Base-by-base conservation (phyloP, 805 yeast species). In the Spathaspora hagerdaliae region DNA sequence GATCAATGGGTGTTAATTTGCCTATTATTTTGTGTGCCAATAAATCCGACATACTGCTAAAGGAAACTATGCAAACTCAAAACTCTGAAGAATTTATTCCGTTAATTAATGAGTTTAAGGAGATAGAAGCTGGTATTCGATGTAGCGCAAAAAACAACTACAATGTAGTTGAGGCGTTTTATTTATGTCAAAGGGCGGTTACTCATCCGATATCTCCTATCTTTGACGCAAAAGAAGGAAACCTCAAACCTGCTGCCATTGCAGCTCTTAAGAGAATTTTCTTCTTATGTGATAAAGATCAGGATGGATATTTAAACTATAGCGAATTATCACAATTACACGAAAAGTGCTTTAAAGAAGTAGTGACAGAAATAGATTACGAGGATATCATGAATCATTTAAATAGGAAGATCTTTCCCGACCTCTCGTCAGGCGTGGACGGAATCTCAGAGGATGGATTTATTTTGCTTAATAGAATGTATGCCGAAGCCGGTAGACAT, bases 1-100 rank as follows among this genome's bases (percentile, higher is more conserved):
- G 99, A 50, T 87, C 96, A 0, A 74, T 89, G 77, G 99, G 99
- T 3, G 89, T 92, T 46, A 94, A 94, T 58, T 64, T 92, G 11
- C 99, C 99, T 0, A 83, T 94, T n/a, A 88, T 94, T 1, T 68
- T 94, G 2, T 85, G 96, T 64, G 90, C 91, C 44, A 94, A 90
- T 63, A 90, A 88, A 56, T 74, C 83, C 14, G 95, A 87, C 47
- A 58, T 46, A 48, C 42, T 58, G 1, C 63, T 71, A 0, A 67
- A 78, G 0, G 78, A 77, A 32, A 64, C 71, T 7, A 73, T 81
- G 36, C 63, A 62, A 47, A 54, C 59, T 31, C 69, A 60, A 49
- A 67, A 69, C 49, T 75, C 80, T 33, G 96, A 90, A 41, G 97
- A 94, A 56, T 84, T 91, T 65, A 74, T 88, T 5, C 96, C 96